Percentiles rank a stretch among this genome's conserved stretches.
Evolutionary conservation across 768 basidiomycete genomes (phyloP).

Genomic region (Agrocybe chaxingu): DNA sequence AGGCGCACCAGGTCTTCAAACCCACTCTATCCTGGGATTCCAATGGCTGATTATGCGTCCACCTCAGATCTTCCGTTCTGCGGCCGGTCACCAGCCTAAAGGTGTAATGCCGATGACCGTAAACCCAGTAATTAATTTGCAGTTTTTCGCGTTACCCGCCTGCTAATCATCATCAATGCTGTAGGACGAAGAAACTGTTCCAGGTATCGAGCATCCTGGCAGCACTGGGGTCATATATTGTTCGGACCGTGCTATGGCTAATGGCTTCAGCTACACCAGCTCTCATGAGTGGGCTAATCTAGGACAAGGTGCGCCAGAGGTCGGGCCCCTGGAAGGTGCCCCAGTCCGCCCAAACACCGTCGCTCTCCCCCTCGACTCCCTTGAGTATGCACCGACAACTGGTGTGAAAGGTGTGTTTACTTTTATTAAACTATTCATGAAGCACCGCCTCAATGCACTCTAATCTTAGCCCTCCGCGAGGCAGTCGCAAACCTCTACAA

Average conservation of each 20-base stretch:
- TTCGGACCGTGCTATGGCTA: constrained; percentile 92
- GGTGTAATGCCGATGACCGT: constrained; percentile 61
- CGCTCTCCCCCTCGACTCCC: constrained; percentile 61
- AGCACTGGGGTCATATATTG: constrained; percentile 75
- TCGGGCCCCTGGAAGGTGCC: constrained; percentile 79
- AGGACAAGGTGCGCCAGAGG: constrained; percentile 92
- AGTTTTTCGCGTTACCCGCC: neutral
- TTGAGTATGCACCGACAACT: constrained; percentile 92
- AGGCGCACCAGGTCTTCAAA: constrained; percentile 71
- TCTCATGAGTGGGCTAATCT: constrained; percentile 85
- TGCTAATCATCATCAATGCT: neutral
- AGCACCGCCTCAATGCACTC: neutral
- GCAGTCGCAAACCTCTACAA: constrained; percentile 93
- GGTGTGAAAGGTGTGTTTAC: constrained; percentile 69
- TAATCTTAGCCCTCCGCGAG: constrained; percentile 64
- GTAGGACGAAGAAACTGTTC: constrained; percentile 86
- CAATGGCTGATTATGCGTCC: constrained; percentile 2
- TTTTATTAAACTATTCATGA: neutral
- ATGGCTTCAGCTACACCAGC: constrained; percentile 80
- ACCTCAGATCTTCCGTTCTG: constrained; percentile 69
- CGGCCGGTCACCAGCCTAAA: constrained; percentile 67
- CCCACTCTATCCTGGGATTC: constrained; percentile 5
- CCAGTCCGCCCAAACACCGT: constrained; percentile 64
- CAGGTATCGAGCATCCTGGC: constrained; percentile 79
- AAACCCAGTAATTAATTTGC: constrained; percentile 51